Evolutionary conservation across 305 asterid genomes (phyloP), one percentile per base, ranked within the genome.

Genomic region (Rubia tinctorum): DNA sequence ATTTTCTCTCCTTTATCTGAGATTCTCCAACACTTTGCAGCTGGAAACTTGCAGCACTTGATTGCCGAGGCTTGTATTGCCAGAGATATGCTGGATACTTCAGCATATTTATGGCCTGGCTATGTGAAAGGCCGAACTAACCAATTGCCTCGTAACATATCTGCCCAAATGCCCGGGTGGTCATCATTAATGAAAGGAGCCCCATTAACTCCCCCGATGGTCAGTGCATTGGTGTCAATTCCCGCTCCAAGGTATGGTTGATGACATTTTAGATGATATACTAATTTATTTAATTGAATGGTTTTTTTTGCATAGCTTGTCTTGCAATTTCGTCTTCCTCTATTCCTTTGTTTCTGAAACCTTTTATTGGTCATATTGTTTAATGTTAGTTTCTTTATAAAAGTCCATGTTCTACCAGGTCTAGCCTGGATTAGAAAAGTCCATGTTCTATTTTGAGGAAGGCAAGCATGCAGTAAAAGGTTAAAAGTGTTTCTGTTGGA

Each of bases 11-110:
- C 44, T 15, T 15, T 25, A 8, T 59, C 49, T 61, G 44, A 76
- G 43, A 23, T 67, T 70, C 18, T 78, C 27, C 81, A 70, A 77
- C 77, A 44, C 81, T 78, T 74, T 86, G 85, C 91, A 95, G 99
- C 93, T 85, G 99, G 99, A 77, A 88, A 88, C 80, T 86, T 95
- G 81, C 84, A 88, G 77, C 98, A 95, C 85, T 82, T 95, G 78
- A 91, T 95, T 78, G 96, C 91, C 42, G 99, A 95, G 84, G 96
- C 96, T 73, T 95, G 98, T 84, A 90, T 95, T 82, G 96, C 99
- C 69, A 87, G 99, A 83, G 87, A 92, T 81, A 74, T 95, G 71
- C 80, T 95, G 91, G 97, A 92, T 75, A 91, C 96, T 45, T 89
- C 96, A 39, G 95, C 99, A 62, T 95, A 95, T 86, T 66, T 82